Evolutionary conservation across 352 stramenopile species (phyloP).

Genomic region (Sclerospora graminicola): DNA sequence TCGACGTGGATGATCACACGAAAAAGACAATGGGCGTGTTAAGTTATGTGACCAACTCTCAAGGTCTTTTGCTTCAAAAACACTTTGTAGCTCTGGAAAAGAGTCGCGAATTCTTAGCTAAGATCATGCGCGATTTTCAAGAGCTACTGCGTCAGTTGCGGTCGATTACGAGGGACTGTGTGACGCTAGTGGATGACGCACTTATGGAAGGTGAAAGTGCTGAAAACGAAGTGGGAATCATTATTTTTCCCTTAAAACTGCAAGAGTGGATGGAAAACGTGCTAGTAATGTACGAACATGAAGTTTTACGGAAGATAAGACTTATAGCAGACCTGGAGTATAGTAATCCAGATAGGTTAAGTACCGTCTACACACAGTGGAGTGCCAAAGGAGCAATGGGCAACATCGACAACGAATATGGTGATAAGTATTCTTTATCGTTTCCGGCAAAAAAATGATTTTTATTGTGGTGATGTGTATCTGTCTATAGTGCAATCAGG

Average conservation of each 20-base stretch:
- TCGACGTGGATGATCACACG: neutral
- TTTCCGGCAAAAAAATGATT: neutral
- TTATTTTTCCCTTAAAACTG: constrained; percentile 19
- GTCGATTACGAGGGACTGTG: constrained; percentile 24
- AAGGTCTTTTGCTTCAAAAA: constrained; percentile 36
- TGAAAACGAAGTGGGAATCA: constrained; percentile 9
- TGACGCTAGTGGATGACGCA: constrained; percentile 21
- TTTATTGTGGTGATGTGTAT: neutral
- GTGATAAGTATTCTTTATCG: constrained; percentile 12
- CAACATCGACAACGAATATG: constrained; percentile 40
- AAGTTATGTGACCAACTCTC: constrained; percentile 23
- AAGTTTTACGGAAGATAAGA: constrained; percentile 42
- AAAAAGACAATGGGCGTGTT: constrained; percentile 35
- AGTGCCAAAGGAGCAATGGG: constrained; percentile 19
- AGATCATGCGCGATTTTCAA: constrained; percentile 40
- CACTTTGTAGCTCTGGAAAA: constrained; percentile 69
- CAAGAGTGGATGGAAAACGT: constrained; percentile 76
- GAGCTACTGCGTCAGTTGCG: constrained; percentile 35
- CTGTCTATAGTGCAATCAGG: constrained; percentile 26
- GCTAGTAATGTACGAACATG: constrained; percentile 50
- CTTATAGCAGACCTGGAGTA: constrained; percentile 49
- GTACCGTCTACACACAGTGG: constrained; percentile 34
- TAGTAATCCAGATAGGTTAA: constrained; percentile 27
- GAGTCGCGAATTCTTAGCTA: constrained; percentile 36
- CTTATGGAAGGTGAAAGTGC: constrained; percentile 13